A percentile compares a stretch with the other conserved stretches of the same genome.
phyloP scores from a whole-genome alignment of 2,329 filamentous ascomycete species.

The Xylariaceae sp. region DNA sequence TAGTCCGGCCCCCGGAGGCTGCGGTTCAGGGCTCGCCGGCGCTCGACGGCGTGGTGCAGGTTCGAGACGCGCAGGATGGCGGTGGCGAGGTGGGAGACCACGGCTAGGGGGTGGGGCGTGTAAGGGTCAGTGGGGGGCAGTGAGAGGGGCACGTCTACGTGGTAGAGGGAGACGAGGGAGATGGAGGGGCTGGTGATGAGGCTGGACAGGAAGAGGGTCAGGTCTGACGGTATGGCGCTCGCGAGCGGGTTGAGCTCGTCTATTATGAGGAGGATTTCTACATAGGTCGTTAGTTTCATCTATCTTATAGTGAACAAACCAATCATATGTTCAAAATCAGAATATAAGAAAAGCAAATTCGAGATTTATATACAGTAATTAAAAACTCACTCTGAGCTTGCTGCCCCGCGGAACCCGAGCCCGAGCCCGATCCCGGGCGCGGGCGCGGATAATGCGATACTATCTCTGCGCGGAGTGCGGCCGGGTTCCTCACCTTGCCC shows the following conservation, averaged over 20 bases:
- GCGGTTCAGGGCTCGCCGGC: conserved; percentile 69
- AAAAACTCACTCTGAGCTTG: conserved; percentile 42
- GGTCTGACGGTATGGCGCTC: conserved; percentile 46
- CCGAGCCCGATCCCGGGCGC: no score
- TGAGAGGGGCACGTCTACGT: conserved; percentile 66
- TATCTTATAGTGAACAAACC: neutral
- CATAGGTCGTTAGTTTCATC: conserved; percentile 1
- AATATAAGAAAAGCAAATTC: neutral
- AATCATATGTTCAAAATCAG: neutral
- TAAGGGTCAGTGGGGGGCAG: conserved; percentile 41
- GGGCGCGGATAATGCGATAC: conserved; percentile 46
- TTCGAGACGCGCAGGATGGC: conserved; percentile 70
- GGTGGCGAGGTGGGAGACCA: conserved; percentile 82
- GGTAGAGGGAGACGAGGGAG: conserved; percentile 75
- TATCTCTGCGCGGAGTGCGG: conserved; percentile 56
- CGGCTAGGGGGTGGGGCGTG: conserved; percentile 62
- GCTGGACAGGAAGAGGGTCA: conserved; percentile 65
- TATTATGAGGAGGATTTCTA: conserved; percentile 70
- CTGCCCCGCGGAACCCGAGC: no score
- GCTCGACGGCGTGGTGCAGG: conserved; percentile 67
- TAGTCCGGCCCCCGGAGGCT: conserved; percentile 71
- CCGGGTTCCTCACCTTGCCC: conserved; percentile 52
- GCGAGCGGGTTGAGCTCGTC: conserved; percentile 71
- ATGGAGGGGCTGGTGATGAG: conserved; percentile 59
- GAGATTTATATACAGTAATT: no score